A percentile compares a stretch with the other conserved stretches of the same genome.
phyloP scores from a whole-genome alignment of 345 rosid genomes.

The Eucalyptus paniculata region DNA sequence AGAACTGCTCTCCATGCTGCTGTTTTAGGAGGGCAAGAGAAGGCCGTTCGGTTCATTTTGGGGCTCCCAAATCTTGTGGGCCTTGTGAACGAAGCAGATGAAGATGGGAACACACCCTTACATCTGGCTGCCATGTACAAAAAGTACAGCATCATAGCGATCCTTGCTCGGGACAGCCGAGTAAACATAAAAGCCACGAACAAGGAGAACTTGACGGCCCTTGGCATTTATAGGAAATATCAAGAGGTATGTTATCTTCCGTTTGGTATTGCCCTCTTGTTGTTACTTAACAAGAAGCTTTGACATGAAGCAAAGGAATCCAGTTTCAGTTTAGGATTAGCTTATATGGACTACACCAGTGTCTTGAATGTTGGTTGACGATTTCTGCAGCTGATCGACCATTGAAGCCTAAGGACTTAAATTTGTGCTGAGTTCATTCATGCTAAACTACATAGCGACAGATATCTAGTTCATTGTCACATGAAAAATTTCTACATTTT shows the following conservation, averaged over 20 bases:
- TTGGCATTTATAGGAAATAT: background rate
- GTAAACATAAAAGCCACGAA: background rate
- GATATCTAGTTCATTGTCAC: background rate
- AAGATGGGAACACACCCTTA: constrained; percentile 17
- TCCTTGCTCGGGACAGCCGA: background rate
- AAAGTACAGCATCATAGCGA: background rate
- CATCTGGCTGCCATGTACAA: constrained; percentile 9
- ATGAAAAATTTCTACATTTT: background rate
- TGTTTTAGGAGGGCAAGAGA: background rate
- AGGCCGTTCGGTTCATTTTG: background rate
- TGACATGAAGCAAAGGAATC: background rate
- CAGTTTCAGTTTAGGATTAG: background rate
- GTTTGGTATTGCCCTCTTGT: background rate
- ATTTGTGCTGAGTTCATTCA: background rate
- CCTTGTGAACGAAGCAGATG: constrained; percentile 2
- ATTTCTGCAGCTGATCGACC: background rate
- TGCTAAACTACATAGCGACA: background rate
- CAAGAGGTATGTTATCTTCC: background rate
- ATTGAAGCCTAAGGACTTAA: background rate
- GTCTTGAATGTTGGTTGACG: background rate
- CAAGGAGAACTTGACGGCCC: background rate
- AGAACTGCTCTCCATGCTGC: constrained; percentile 19
- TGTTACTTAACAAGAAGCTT: background rate
- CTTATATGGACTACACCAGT: background rate
- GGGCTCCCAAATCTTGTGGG: background rate